Conservation (phyloP, 768 basidiomycete species). For the Rhizopogon rudus region DNA sequence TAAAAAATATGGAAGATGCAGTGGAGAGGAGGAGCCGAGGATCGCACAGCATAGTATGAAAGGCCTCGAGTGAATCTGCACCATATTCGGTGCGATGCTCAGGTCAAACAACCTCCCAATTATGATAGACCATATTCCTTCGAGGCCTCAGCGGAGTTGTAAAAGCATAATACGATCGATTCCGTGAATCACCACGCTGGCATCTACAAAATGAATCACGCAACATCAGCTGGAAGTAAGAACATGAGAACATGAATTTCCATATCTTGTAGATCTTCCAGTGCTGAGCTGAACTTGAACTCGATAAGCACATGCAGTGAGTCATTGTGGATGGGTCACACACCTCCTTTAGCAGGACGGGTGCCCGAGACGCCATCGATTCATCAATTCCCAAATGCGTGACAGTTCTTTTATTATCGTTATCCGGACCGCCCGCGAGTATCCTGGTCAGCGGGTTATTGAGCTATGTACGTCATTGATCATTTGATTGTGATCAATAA, state of each 20-base stretch:
- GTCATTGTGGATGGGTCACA: not conserved
- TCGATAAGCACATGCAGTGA: not conserved
- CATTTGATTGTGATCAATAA: not conserved
- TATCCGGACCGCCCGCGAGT: not conserved
- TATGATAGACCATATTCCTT: not conserved
- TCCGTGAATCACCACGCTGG: not conserved
- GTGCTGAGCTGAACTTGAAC: not conserved
- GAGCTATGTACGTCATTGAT: not conserved
- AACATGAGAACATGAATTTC: not conserved
- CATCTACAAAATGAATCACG: not conserved
- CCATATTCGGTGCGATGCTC: not conserved
- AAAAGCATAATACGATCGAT: not conserved
- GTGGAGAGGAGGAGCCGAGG: not conserved
- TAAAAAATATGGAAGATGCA: not conserved
- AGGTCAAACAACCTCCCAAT: not conserved
- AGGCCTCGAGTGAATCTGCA: not conserved
- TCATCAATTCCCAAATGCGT: not conserved
- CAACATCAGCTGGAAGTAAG: not conserved
- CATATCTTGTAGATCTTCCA: not conserved
- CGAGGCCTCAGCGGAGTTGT: not conserved
- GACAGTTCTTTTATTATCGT: not conserved
- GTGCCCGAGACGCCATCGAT: not conserved
- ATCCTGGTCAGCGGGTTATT: not conserved
- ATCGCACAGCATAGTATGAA: not conserved
- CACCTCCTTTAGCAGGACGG: not conserved